Base-by-base conservation (phyloP, 768 basidiomycete genomes). In the Rhodotorula babjevae region DNA sequence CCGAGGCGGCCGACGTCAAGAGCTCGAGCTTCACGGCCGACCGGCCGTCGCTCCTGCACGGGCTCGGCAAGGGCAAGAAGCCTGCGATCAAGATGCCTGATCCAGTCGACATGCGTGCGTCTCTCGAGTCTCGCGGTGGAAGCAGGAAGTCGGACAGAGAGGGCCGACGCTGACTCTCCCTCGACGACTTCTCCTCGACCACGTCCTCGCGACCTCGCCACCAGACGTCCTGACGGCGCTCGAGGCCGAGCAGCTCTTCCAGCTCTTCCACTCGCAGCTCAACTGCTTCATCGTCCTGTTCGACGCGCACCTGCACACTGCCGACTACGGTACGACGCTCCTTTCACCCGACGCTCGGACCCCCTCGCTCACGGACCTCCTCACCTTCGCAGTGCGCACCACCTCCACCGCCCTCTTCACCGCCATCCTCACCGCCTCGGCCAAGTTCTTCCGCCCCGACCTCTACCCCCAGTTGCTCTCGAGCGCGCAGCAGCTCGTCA, bases 401-500 rank as follows among this genome's bases (percentile, higher is more conserved):
- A 60, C 63, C 23, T 72, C 71, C 29, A 63, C 74, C 15, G 67
- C 72, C 7, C 62, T 76, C 10, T 72, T 76, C 55, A 67, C 70
- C 16, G n/a, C 74, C 0, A 63, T 76, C 53, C 67, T 76, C 53
- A 71, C 74, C 56, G 71, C 69, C 9, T 57, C 71, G 31, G 69
- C 74, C 49, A 71, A 72, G n/a, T 76, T 76, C 58, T 40, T 72
- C 65, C 74, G 74, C 3, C 33, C 55, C 16, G 66, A 74, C 33
- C 36, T 74, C 21, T 71, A 74, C 33, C 56, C 61, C 1, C 29
- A 56, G 5, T 57, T 74, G 7, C 61, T 74, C 29, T 7, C 55
- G n/a, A 19, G 19, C 15, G 73, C 73, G 18, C 56, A 71, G 53
- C 61, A 67, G 27, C 68, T 74, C 47, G 53, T 67, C 56, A 61